A percentile compares a stretch with the other conserved stretches of the same genome.
Conservation (phyloP, 176 grass and related monocot genomes). For the Phyllostachys edulis region DNA sequence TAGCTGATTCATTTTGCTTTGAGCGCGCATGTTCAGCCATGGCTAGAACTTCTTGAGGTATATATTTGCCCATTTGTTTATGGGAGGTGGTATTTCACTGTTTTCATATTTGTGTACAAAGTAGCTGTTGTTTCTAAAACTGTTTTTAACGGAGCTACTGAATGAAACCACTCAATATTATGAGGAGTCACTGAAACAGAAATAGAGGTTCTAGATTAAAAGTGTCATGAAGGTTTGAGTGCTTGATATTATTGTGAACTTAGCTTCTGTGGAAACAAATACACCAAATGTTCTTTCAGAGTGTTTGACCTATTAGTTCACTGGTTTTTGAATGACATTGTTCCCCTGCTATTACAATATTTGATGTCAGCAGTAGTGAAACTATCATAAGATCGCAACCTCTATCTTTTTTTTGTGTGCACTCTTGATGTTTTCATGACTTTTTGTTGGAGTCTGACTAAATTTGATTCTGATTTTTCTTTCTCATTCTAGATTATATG, state of each 20-base stretch:
- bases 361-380: slow-evolving; percentile 10
- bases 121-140: slow-evolving; percentile 7
- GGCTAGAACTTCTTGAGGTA: not conserved
- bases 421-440: slow-evolving; percentile 18
- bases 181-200: not conserved
- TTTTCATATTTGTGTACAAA: slow-evolving; percentile 10
- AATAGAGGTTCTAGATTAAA: not conserved
- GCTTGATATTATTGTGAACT: slow-evolving; percentile 5
- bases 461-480: slow-evolving; percentile 24
- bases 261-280: not conserved
- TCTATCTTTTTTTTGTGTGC: slow-evolving; percentile 11
- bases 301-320: slow-evolving; percentile 15
- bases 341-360: not conserved
- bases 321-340: not conserved
- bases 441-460: slow-evolving; percentile 8
- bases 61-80: not conserved
- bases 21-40: not conserved
- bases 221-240: not conserved
- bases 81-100: not conserved
- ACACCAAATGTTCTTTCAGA: not conserved
- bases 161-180: not conserved
- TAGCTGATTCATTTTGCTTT: slow-evolving; percentile 1
- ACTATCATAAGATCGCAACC: not conserved
- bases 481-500: slow-evolving; percentile 74
- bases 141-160: not conserved